Percentiles rank a stretch among this genome's conserved stretches.
These are phyloP conservation scores for Rehmannia glutinosa DNA, from an alignment of 257 asterid species.

Conservation along the genomic window DNA sequence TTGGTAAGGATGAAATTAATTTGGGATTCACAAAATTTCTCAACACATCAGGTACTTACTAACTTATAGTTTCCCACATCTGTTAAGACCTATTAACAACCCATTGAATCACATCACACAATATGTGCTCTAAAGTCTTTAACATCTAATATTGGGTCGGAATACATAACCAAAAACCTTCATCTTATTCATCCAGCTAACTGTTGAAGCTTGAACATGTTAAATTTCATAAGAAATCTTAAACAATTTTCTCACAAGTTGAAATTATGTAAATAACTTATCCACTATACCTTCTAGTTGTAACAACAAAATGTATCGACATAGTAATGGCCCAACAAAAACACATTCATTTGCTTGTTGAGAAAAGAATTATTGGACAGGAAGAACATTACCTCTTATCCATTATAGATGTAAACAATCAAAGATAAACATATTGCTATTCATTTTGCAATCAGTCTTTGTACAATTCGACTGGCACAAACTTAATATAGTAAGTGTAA, in stretches of 20 bases:
- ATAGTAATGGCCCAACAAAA: too few species aligned
- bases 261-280: not conserved
- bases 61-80: not conserved
- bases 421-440: too few species aligned
- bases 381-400: too few species aligned
- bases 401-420: too few species aligned
- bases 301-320: not conserved
- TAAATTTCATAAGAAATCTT: not conserved
- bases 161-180: not conserved
- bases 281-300: not conserved
- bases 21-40: not conserved
- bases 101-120: not conserved
- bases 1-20: constrained; percentile 1
- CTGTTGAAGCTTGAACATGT: not conserved
- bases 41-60: not conserved
- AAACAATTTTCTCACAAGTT: not conserved
- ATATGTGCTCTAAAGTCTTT: not conserved
- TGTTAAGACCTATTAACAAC: not conserved
- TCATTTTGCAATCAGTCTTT: too few species aligned
- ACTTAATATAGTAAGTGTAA: too few species aligned
- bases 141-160: not conserved
- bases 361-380: not conserved
- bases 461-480: too few species aligned
- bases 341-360: not conserved
- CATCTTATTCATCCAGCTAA: not conserved